These are phyloP conservation scores for Synchytrium microbalum DNA, from an alignment of 371 early-diverging fungal genomes.

Conservation along the genomic window DNA sequence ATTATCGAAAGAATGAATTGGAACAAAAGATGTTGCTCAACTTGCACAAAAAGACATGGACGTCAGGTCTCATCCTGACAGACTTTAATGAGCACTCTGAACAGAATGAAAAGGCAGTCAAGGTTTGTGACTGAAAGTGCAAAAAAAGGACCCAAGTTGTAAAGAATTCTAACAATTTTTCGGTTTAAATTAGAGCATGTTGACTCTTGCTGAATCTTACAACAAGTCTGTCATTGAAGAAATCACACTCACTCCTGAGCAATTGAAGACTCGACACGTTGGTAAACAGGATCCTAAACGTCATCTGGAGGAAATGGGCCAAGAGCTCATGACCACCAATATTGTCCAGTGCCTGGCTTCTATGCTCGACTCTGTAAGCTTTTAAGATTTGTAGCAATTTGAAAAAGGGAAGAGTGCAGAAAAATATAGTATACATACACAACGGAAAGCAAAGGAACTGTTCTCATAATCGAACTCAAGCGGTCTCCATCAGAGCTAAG, in stretches of 20 bases:
- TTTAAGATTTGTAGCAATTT: constrained; percentile 25
- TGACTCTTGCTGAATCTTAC: constrained; percentile 80
- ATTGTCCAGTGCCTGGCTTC: constrained; percentile 90
- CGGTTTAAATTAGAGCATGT: constrained; percentile 53
- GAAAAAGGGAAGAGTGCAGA: too few relatives aligned
- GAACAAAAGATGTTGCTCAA: constrained; percentile 99
- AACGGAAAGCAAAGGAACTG: too few relatives aligned
- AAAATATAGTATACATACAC: too few relatives aligned
- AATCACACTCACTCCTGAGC: constrained; percentile 83
- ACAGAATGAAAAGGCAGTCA: constrained; percentile 74
- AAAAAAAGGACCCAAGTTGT: neutral
- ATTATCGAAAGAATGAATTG: constrained; percentile 97
- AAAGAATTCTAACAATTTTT: neutral
- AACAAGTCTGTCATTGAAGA: constrained; percentile 96
- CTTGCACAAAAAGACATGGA: constrained; percentile 99
- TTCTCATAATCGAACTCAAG: too few relatives aligned
- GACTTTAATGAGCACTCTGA: constrained; percentile 75
- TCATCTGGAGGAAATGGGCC: constrained; percentile 87
- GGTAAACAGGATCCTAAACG: constrained; percentile 98
- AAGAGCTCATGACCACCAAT: constrained; percentile 83
- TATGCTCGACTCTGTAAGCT: constrained; percentile 79
- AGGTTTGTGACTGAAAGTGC: constrained; percentile 40
- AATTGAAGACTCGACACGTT: constrained; percentile 92
- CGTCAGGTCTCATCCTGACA: constrained; percentile 85
- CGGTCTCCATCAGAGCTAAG: too few relatives aligned